Base-by-base conservation (phyloP, 495 filamentous ascomycete genomes). In the Penicillium psychrofluorescens region DNA sequence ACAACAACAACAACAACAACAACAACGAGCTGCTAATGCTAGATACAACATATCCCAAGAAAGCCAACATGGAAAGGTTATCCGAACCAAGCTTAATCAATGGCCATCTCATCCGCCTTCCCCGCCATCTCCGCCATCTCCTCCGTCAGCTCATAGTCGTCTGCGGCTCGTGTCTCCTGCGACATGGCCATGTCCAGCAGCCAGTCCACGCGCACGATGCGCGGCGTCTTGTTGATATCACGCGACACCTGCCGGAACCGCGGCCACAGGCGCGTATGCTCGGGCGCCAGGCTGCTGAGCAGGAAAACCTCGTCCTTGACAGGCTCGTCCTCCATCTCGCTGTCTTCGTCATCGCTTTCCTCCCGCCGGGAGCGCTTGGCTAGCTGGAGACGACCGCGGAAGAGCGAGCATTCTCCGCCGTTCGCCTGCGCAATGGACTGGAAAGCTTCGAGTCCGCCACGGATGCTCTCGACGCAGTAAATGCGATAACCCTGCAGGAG, bases 171-270 rank as follows among this genome's bases (percentile, higher is more conserved):
- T 37, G 86, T 50, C 55, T 85, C 68, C 67, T 99, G 92, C 43
- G 77, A 80, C 86, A 97, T 89, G 4, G 88, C 87, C 48, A 88
- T 80, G 46, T 89, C 83, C 52, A 97, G 65, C 51, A 97, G 58
- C 94, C 94, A 99, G 54, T 97, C 89, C 13, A 83, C 74, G 13
- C 72, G 76, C 11, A 95, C 87, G 39, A 99, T 82, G 27, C 81
- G 72, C 8, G 87, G 83, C 32, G 77, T 74, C 70, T 86, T 86
- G 48, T 83, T 78, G 12, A 81, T 77, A 32, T 77, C 80, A 40
- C 67, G 61, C 7, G 86, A 89, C 76, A 91, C 77, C 45, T 85
- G 77, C 43, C 82, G 72, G 63, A 97, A 97, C 43, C 76, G 78
- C 7, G 72, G 67, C 91, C 90, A 97, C 35, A 95, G 62, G 47